phyloP scores from a whole-genome alignment of 257 asterid genomes.

The Solanum sejunctum region DNA sequence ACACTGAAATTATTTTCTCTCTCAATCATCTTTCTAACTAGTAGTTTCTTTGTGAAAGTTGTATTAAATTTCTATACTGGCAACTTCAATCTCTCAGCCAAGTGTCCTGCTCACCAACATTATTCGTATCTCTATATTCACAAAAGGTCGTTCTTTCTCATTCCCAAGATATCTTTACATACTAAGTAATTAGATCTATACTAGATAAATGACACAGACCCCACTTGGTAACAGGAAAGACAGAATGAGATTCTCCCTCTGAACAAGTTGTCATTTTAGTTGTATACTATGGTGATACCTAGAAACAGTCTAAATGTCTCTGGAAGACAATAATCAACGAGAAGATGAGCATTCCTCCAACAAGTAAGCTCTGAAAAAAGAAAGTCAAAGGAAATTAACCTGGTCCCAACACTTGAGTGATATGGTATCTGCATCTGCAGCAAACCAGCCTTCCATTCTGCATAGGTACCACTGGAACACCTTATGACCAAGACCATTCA shows the following conservation, averaged over 20 bases:
- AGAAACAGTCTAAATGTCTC: neutral
- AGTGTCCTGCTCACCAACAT: neutral
- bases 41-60: neutral
- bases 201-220: neutral
- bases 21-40: neutral
- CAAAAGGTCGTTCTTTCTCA: neutral
- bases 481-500: constrained; percentile 68
- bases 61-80: neutral
- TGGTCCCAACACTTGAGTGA: constrained; percentile 92
- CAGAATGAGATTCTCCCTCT: neutral
- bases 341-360: neutral
- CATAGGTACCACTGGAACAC: constrained; percentile 95
- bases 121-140: neutral
- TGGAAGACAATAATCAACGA: neutral
- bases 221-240: neutral
- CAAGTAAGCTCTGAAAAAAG: neutral
- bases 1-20: neutral
- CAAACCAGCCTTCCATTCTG: constrained; percentile 98
- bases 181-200: neutral
- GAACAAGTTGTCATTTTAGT: neutral
- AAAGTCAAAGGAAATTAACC: constrained; percentile 24
- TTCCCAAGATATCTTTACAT: neutral
- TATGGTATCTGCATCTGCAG: constrained; percentile 95
- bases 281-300: neutral
- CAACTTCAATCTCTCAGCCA: neutral